Conservation (phyloP, 148 eudicot species). For the Amaranthus cruentus region DNA sequence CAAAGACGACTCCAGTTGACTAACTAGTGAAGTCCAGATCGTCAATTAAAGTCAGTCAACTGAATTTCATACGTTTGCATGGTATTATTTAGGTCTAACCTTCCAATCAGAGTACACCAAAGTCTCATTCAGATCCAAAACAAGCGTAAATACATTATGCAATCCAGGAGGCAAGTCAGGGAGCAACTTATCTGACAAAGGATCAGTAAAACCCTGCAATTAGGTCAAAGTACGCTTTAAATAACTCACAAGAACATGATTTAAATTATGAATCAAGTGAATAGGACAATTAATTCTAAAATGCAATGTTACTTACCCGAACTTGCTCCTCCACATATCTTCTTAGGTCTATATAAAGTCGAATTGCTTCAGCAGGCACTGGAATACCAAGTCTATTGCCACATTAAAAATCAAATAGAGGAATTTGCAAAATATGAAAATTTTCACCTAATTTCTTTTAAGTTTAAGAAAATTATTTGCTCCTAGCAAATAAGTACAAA, state of each 20-base stretch:
- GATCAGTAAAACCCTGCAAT: constrained; percentile 75
- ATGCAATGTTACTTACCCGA: constrained; percentile 26
- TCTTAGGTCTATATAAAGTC: constrained; percentile 34
- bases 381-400: constrained; percentile 16
- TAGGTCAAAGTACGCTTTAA: constrained; percentile 12
- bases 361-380: constrained; percentile 40
- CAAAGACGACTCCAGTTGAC: no score
- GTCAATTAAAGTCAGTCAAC: background rate
- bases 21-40: background rate
- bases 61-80: background rate
- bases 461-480: no score
- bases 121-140: constrained; percentile 84
- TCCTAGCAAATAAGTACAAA: no score
- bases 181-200: constrained; percentile 82
- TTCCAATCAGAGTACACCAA: constrained; percentile 89
- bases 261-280: background rate
- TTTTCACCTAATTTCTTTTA: background rate
- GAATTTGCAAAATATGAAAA: constrained; percentile 4
- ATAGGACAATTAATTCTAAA: background rate
- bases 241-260: constrained; percentile 4
- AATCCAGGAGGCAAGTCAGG: constrained; percentile 86
- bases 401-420: background rate
- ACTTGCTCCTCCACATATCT: constrained; percentile 36
- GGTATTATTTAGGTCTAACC: constrained; percentile 18
- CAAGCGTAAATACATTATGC: constrained; percentile 80